Conservation (phyloP, 1,139 yeast species). For the Scheffersomyces illinoinensis region DNA sequence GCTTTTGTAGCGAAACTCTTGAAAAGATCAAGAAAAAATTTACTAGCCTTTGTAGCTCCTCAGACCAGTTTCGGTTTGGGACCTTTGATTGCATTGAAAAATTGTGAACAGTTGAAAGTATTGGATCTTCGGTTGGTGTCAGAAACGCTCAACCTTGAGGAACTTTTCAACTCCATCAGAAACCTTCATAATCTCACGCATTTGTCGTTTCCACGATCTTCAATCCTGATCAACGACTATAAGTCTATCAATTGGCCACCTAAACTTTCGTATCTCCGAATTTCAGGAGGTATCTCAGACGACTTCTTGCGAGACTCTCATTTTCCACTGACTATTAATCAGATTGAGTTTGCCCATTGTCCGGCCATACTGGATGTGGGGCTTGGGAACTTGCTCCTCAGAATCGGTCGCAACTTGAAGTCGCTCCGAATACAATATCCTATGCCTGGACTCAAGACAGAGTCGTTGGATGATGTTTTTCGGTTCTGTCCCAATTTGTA, state of each 20-base stretch:
- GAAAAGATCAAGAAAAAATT: constrained; percentile 65
- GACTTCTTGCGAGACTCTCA: constrained; percentile 65
- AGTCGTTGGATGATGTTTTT: constrained; percentile 73
- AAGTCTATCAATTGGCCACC: constrained; percentile 68
- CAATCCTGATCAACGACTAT: constrained; percentile 59
- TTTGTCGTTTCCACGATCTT: constrained; percentile 85
- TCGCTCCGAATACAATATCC: constrained; percentile 77
- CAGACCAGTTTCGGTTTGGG: constrained; percentile 94
- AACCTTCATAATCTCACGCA: constrained; percentile 64
- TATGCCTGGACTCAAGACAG: constrained; percentile 74
- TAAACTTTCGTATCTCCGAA: constrained; percentile 63
- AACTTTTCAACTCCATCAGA: constrained; percentile 72
- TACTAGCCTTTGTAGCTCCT: constrained; percentile 80
- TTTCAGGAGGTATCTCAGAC: constrained; percentile 89
- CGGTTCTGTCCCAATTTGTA: constrained; percentile 71
- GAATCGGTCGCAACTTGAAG: constrained; percentile 65
- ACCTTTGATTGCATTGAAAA: constrained; percentile 74
- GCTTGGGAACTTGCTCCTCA: constrained; percentile 56
- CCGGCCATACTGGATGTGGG: constrained; percentile 69
- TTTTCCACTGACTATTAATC: constrained; percentile 71
- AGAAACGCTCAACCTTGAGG: constrained; percentile 82
- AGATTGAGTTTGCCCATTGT: constrained; percentile 83
- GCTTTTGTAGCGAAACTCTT: constrained; percentile 82
- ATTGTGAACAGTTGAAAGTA: constrained; percentile 62
- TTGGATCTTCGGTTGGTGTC: constrained; percentile 87